phyloP scores from a whole-genome alignment of 2,329 filamentous ascomycete species.

The Colletotrichum navitas region DNA sequence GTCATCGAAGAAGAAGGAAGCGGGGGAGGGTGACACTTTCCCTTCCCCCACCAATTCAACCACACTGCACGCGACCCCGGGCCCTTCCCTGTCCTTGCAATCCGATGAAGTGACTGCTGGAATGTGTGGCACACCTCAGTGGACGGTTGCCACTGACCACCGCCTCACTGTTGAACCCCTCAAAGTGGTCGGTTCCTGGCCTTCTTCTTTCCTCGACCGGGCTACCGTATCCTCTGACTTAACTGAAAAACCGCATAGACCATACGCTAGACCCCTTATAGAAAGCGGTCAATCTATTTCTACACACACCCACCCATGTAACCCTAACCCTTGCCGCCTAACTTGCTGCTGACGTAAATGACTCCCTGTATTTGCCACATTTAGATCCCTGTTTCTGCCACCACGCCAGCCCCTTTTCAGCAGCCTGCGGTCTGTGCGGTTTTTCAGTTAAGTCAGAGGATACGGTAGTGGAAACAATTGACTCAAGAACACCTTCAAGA shows the following conservation, averaged over 20 bases:
- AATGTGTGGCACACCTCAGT: not conserved
- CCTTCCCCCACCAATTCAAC: conserved; percentile 21
- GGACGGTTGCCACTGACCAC: not conserved
- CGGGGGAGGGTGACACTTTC: conserved; percentile 31
- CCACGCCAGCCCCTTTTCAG: too few relatives aligned
- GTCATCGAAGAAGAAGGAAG: conserved; percentile 19
- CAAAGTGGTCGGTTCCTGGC: not conserved
- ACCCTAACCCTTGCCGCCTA: too few relatives aligned
- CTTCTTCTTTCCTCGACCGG: not conserved
- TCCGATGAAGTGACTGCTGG: conserved; percentile 4
- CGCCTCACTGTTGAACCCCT: not conserved
- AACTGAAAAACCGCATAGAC: too few relatives aligned
- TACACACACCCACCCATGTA: too few relatives aligned
- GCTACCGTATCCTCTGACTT: too few relatives aligned
- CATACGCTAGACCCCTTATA: too few relatives aligned
- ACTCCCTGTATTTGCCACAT: too few relatives aligned
- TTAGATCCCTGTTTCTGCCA: too few relatives aligned
- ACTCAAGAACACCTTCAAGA: conserved; percentile 1
- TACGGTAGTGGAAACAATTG: not conserved
- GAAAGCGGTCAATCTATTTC: too few relatives aligned
- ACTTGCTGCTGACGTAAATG: too few relatives aligned
- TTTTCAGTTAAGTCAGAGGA: too few relatives aligned
- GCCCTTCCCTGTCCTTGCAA: conserved; percentile 32
- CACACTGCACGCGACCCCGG: conserved; percentile 18
- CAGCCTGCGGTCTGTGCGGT: too few relatives aligned